Percentiles rank a stretch among this genome's conserved stretches.
Evolutionary conservation across 306 rosid genomes (phyloP).

Genomic region (Abrus precatorius): DNA sequence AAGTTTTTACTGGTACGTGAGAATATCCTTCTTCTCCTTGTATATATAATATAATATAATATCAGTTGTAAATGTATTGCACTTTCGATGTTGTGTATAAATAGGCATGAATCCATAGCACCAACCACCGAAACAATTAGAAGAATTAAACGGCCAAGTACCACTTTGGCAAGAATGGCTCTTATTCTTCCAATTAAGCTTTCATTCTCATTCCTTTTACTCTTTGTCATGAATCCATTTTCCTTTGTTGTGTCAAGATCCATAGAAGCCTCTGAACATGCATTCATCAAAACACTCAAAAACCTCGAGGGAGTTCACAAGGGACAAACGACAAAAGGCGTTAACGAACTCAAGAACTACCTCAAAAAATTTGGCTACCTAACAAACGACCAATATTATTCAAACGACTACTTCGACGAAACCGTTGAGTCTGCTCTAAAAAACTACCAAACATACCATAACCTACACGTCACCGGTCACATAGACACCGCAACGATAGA

Average conservation of each 20-base stretch:
- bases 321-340: conserved; percentile 55
- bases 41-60: too few species aligned
- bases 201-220: neutral
- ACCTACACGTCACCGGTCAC: conserved; percentile 42
- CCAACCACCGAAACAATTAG: neutral
- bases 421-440: conserved; percentile 52
- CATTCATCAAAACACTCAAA: conserved; percentile 38
- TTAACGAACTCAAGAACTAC: conserved; percentile 51
- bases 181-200: neutral
- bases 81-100: neutral
- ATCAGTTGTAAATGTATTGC: neutral
- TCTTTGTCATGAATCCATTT: neutral
- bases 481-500: conserved; percentile 51
- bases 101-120: neutral
- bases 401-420: conserved; percentile 5
- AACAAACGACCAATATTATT: neutral
- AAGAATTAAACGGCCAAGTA: neutral
- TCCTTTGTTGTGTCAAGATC: neutral
- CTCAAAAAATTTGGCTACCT: conserved; percentile 58
- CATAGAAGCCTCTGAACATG: neutral
- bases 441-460: conserved; percentile 52
- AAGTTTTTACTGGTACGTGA: too few species aligned
- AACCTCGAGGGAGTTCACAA: conserved; percentile 49
- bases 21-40: too few species aligned
- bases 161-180: neutral